Evolutionary conservation across 768 basidiomycete species (phyloP), one percentile per base, ranked within the genome.

Genomic region (Tremella fuciformis): DNA sequence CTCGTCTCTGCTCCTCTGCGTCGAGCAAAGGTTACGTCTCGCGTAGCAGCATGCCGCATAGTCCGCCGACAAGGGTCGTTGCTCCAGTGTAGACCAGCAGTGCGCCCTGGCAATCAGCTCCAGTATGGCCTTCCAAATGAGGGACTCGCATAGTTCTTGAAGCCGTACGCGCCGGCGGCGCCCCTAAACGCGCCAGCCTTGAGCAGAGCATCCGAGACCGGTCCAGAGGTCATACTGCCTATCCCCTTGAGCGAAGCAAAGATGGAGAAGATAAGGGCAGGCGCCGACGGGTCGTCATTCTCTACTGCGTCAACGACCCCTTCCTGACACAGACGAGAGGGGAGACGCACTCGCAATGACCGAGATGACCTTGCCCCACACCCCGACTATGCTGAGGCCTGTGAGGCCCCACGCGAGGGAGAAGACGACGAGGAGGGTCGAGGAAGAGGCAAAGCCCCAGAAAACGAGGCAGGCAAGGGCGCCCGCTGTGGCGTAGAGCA

Each of bases 151-250:
- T 71, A 75, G 51, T 73, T 70, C 11, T 63, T 58, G 15, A 66
- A 49, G 7, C 74, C 74, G 57, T 75, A 75, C 1, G 64, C 67
- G n/a, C 74, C 74, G 0, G 63, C 59, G 3, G 57, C 62, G 13
- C 65, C 65, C 38, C 47, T 51, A 51, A 69, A 52, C 1, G 57
- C 46, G 13, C 55, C 41, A 9, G 63, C 48, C 39, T 71, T 68
- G 26, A 73, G 63, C 16, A 75, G 49, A 7, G 65, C 60, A 25
- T 67, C 62, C 3, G 74, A 69, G 3, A 75, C 62, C 3, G 74
- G 74, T 64, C 73, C 73, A 13, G 69, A 70, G 3, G 63, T 63
- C 21, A 75, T 62, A 50, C 68, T 73, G 8, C 74, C 74, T 22
- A 75, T 54, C 11, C 74, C 74, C 40, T 68, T 49, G 13, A 59